Evolutionary conservation across 2,329 filamentous ascomycete species (phyloP), one percentile per base, ranked within the genome.

Genomic region (Aspergillus pseudoterreus): DNA sequence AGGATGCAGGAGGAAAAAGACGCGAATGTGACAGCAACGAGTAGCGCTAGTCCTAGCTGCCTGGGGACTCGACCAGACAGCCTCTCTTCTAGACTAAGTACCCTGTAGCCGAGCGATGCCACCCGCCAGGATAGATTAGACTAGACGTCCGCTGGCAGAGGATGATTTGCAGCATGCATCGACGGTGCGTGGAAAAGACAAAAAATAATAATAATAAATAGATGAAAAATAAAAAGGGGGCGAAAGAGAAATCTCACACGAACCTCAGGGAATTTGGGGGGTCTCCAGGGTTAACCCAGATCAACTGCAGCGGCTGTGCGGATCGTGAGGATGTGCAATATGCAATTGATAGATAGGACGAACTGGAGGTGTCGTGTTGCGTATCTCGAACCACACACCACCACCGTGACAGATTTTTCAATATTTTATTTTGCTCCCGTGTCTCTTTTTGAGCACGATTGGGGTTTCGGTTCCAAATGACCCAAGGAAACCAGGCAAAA

Each of bases 1-100:
- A 69, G 63, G 59, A 66, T 57, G 60, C 63, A 65, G 61, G 61
- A 63, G 58, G 12, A 17, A 59, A 61, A 55, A 30, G 43, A 53
- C 47, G 57, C 53, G 57, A 58, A 60, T 59, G 63, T 63, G 57
- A 56, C 51, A 57, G 47, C 53, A 53, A 52, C 39, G 38, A 43
- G 51, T 47, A 45, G 41, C 19, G 32, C 51, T 54, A 43, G 52
- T 54, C 56, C 56, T 55, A 56, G 51, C 56, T 54, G 52, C 44
- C 11, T 47, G 30, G 33, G 36, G 52, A 52, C 53, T 55, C 45
- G 52, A 53, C 44, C 46, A 52, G 47, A 55, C 36, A 50, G 51
- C 47, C 47, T 45, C 33, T 24, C 44, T 39, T 48, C 45, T 50
- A 50, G n/a, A 19, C 45, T 22, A 38, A 19, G 43, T 22, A 38